Evolutionary conservation across 2,329 filamentous ascomycete species (phyloP).

Genomic region (Metarhizium guizhouense): DNA sequence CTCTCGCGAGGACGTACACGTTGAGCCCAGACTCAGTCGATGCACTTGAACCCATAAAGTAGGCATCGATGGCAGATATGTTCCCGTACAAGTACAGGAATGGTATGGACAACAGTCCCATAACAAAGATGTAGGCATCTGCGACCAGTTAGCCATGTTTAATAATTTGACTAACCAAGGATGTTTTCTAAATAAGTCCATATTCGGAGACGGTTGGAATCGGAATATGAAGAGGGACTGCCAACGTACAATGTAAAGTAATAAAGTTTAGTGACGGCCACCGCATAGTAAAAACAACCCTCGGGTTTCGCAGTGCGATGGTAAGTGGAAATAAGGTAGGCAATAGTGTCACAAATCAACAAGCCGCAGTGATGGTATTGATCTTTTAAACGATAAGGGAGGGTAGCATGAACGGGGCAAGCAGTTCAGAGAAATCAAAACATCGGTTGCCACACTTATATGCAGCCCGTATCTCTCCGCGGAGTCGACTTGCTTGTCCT

Average conservation of each 20-base stretch:
- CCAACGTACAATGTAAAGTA: neutral
- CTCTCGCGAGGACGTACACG: conserved; percentile 24
- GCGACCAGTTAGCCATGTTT: neutral
- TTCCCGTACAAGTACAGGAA: neutral
- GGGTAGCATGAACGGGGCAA: too few species aligned
- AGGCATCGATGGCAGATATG: conserved; percentile 32
- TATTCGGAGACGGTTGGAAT: too few species aligned
- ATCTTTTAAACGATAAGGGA: too few species aligned
- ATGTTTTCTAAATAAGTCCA: too few species aligned
- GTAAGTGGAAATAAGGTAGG: too few species aligned
- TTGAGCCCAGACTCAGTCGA: conserved; percentile 43
- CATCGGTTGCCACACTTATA: too few species aligned
- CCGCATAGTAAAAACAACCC: neutral
- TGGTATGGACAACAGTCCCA: neutral
- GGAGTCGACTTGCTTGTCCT: too few species aligned
- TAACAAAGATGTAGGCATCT: neutral
- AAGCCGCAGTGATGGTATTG: too few species aligned
- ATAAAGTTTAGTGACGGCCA: neutral
- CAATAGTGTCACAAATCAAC: too few species aligned
- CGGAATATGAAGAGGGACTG: too few species aligned
- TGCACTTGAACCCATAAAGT: conserved; percentile 39
- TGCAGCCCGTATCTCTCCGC: too few species aligned
- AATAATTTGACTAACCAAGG: neutral
- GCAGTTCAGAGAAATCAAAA: too few species aligned
- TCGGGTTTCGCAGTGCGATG: neutral